Percentiles rank a stretch among this genome's conserved stretches.
Evolutionary conservation across 2,329 filamentous ascomycete genomes (phyloP).

Genomic region (Moelleriella libera): DNA sequence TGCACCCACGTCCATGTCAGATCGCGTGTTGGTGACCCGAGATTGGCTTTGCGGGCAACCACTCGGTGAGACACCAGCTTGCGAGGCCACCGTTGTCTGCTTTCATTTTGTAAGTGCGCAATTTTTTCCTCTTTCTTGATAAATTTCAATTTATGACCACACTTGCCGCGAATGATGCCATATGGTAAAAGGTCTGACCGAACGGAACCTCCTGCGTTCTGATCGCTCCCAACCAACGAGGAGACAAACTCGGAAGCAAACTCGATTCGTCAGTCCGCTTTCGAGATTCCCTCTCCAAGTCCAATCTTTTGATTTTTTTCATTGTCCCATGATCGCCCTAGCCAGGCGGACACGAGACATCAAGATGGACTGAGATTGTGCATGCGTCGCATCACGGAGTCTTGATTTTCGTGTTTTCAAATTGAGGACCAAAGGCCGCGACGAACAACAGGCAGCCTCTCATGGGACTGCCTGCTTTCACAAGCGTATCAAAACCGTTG

Average conservation of each 20-base stretch:
- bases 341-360: not conserved
- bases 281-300: not conserved
- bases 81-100: no score
- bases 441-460: constrained; percentile 25
- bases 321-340: no score
- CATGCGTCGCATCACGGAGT: constrained; percentile 37
- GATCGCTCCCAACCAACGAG: constrained; percentile 9
- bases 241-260: not conserved
- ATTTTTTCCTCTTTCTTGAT: not conserved
- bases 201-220: constrained; percentile 32
- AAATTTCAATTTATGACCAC: not conserved
- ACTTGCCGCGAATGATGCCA: constrained; percentile 32
- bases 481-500: constrained; percentile 30
- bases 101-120: no score
- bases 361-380: not conserved
- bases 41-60: no score
- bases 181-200: constrained; percentile 54
- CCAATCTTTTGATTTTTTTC: no score
- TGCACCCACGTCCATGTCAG: not conserved
- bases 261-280: not conserved
- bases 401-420: constrained; percentile 28
- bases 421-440: constrained; percentile 44
- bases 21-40: not conserved
- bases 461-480: constrained; percentile 1
- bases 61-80: no score